Evolutionary conservation across 768 basidiomycete genomes (phyloP).

Genomic region (Russula ochroleuca): DNA sequence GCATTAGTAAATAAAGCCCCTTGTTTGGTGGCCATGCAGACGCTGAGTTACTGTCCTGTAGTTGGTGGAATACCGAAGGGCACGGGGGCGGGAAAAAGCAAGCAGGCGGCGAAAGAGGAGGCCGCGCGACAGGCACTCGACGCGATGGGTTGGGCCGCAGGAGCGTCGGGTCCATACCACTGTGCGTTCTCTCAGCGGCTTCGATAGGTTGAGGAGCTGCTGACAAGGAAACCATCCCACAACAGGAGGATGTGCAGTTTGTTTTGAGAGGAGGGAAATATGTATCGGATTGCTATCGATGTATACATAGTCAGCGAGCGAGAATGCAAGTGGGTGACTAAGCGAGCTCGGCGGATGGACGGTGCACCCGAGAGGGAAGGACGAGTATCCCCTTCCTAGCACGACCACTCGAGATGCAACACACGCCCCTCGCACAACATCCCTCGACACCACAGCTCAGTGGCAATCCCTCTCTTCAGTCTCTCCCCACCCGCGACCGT

Average conservation of each 20-base stretch:
- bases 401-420: slow-evolving; percentile 3
- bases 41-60: slow-evolving; percentile 29
- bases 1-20: slow-evolving; percentile 52
- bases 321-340: background rate
- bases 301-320: background rate
- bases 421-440: background rate
- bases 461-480: background rate
- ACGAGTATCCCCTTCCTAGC: slow-evolving; percentile 8
- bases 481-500: slow-evolving; percentile 2
- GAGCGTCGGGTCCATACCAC: slow-evolving; percentile 5
- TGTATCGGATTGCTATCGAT: background rate
- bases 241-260: background rate
- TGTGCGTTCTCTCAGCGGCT: slow-evolving; percentile 1
- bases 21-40: background rate
- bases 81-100: slow-evolving; percentile 57
- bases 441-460: background rate
- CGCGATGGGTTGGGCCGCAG: slow-evolving; percentile 67
- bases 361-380: no score
- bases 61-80: slow-evolving; percentile 71
- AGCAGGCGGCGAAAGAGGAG: slow-evolving; percentile 75
- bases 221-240: background rate
- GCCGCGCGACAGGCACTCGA: slow-evolving; percentile 69
- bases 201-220: background rate
- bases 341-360: background rate
- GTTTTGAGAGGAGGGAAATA: no score